Conservation (phyloP, 129 eudicot genomes). For the Saussurea involucrata region DNA sequence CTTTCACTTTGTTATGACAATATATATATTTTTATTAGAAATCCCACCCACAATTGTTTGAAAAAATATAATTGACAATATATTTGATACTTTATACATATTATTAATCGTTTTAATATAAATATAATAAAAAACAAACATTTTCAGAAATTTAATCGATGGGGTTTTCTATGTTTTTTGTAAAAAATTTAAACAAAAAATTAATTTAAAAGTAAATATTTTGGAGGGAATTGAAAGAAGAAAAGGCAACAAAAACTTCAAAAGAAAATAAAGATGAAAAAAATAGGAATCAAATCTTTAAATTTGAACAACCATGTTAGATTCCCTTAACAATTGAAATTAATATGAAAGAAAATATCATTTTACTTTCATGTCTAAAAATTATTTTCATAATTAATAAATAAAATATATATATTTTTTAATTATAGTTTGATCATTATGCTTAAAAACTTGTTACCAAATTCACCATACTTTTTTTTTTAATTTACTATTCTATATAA, state of each 20-base stretch:
- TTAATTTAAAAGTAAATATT: background rate
- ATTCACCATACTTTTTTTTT: too few relatives aligned
- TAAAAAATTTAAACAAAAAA: background rate
- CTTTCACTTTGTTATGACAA: background rate
- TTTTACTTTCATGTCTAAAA: background rate
- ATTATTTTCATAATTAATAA: too few relatives aligned
- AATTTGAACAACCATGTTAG: background rate
- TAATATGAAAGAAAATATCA: background rate
- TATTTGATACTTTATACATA: too few relatives aligned
- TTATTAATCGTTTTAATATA: background rate
- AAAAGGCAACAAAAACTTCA: background rate
- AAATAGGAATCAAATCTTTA: constrained; percentile 24
- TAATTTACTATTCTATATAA: too few relatives aligned
- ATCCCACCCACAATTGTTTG: background rate
- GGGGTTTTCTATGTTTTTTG: background rate
- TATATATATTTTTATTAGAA: background rate
- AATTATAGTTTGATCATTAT: too few relatives aligned
- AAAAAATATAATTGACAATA: too few relatives aligned
- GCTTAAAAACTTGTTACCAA: background rate
- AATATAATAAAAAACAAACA: background rate
- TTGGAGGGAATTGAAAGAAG: constrained; percentile 18
- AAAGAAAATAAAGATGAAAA: background rate
- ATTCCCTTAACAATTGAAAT: background rate
- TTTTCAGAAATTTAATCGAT: background rate
- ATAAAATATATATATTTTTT: too few relatives aligned